These are phyloP conservation scores for Trichophaea hybrida DNA, from an alignment of 2,329 filamentous ascomycete genomes.

Conservation along the genomic window DNA sequence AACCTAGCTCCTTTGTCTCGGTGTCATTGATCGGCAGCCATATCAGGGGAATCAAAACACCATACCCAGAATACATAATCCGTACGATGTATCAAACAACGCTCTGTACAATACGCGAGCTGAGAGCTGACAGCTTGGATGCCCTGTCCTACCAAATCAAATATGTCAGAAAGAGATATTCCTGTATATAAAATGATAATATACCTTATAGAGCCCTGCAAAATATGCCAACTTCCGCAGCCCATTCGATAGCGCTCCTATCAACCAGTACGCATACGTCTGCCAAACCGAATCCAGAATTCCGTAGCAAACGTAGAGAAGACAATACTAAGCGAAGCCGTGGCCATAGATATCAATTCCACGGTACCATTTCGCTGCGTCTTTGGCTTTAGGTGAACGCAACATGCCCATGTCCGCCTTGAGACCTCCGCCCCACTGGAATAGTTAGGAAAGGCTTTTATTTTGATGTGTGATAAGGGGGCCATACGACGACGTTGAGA, in stretches of 20 bases:
- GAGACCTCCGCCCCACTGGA: constrained; percentile 18
- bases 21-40: constrained; percentile 19
- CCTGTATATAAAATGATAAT: not conserved
- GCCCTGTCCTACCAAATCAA: not conserved
- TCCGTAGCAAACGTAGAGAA: constrained; percentile 81
- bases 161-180: not conserved
- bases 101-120: constrained; percentile 4
- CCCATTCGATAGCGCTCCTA: constrained; percentile 87
- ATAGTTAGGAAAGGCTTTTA: not conserved
- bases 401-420: constrained; percentile 13
- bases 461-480: not conserved
- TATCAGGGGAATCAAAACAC: constrained; percentile 19
- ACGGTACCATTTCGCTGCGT: not conserved
- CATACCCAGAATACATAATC: constrained; percentile 18
- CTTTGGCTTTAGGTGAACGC: not conserved
- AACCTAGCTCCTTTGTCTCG: not conserved
- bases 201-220: constrained; percentile 68
- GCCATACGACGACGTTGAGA: constrained; percentile 43
- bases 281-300: constrained; percentile 86
- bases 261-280: constrained; percentile 86
- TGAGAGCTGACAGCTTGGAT: constrained; percentile 69
- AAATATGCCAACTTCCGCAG: constrained; percentile 88
- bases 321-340: constrained; percentile 42
- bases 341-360: not conserved
- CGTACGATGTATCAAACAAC: constrained; percentile 18